Base-by-base conservation (phyloP, 1,139 yeast genomes). In the Hyphopichia fennica region DNA sequence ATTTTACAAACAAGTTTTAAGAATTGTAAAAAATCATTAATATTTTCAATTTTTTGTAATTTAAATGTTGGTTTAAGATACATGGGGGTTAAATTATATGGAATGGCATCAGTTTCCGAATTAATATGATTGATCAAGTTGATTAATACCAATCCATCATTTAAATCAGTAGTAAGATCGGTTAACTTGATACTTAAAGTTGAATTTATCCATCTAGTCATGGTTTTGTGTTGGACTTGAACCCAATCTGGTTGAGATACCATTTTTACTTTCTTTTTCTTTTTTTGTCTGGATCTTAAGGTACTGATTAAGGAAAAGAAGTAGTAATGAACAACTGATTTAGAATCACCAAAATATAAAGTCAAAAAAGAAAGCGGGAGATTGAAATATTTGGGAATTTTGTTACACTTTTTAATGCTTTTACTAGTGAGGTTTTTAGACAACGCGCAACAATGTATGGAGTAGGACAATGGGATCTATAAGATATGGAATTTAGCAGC, bases 21-120 rank as follows among this genome's bases (percentile, higher is more conserved):
- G 53, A 75, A 82, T 43, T 79, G 77, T 42, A 84, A 65, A 13
- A 81, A 75, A 42, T 75, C 78, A 48, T 76, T 75, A 40, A 83
- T 64, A 56, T 84, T 84, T 52, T 84, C 90, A 35, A 81, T 65
- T 54, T 77, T 79, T 53, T 84, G 90, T 32, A 84, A 66, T 41
- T 75, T 70, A 45, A 80, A 69, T 32, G 62, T 69, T 3, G 89
- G 88, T 18, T 65, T 65, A 15, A 55, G 44, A 53, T 75, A 66
- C 4, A 74, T 50, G 0, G 79, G 78, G 11, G 59, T 56, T 20
- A 71, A 50, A 31, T 58, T 51, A 44, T 62, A 67, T n/a, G 45
- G 17, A 9, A 45, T 41, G 20, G 41, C 35, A 25, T 44, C 45
- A 34, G 49, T 41, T 36, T 63, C 69, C 32, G 43, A 45, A 17